These are phyloP conservation scores for Panus rudis DNA, from an alignment of 768 basidiomycete genomes.

Conservation along the genomic window DNA sequence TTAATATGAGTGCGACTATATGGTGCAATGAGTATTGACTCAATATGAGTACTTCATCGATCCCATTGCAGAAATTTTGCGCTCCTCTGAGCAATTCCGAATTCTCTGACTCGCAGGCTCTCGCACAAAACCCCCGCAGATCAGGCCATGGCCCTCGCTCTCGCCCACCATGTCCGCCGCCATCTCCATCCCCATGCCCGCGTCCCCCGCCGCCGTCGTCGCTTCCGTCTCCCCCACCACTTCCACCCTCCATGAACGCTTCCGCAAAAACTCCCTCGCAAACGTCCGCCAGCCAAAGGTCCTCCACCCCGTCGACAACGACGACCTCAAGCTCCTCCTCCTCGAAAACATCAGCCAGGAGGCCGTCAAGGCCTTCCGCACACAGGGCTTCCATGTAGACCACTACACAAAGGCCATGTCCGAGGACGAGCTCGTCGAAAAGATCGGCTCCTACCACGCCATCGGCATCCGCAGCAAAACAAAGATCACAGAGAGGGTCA, in stretches of 20 bases:
- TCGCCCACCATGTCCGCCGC: slow-evolving; percentile 37
- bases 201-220: slow-evolving; percentile 29
- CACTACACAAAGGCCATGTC: slow-evolving; percentile 77
- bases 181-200: slow-evolving; percentile 35
- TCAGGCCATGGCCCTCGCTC: no score
- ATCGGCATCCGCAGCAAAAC: slow-evolving; percentile 98
- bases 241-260: slow-evolving; percentile 23
- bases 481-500: slow-evolving; percentile 84
- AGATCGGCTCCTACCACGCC: slow-evolving; percentile 81
- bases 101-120: no score
- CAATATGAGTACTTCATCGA: no score
- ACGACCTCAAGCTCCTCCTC: slow-evolving; percentile 72
- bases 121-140: no score
- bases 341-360: slow-evolving; percentile 94
- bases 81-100: no score
- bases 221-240: slow-evolving; percentile 49
- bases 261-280: slow-evolving; percentile 17
- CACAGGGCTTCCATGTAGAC: slow-evolving; percentile 88
- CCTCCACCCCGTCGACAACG: slow-evolving; percentile 78
- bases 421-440: slow-evolving; percentile 89
- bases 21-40: no score
- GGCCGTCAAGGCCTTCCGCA: slow-evolving; percentile 72
- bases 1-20: no score
- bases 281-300: slow-evolving; percentile 54
- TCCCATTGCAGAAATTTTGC: no score